Conservation (phyloP, 768 basidiomycete genomes). For the Boletus subparvulus region DNA sequence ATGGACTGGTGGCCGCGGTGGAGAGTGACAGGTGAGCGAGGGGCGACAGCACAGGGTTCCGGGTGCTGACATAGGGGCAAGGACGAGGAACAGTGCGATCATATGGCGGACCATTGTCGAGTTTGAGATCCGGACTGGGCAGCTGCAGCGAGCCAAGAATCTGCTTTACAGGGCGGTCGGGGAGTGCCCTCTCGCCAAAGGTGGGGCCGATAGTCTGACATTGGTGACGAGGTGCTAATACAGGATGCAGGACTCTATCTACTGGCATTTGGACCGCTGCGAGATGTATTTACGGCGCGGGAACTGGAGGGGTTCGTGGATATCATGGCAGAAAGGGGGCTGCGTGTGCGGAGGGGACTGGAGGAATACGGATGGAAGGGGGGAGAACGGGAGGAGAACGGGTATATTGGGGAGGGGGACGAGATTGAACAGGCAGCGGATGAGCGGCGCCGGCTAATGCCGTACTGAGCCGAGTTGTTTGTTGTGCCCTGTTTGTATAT, state of each 20-base stretch:
- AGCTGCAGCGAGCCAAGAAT: conserved; percentile 63
- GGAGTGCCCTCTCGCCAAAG: conserved; percentile 76
- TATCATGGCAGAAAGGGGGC: conserved; percentile 72
- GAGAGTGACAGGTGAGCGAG: conserved; percentile 62
- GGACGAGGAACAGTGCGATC: conserved; percentile 63
- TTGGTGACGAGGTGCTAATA: conserved; percentile 12
- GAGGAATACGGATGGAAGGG: conserved; percentile 42
- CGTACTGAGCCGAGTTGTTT: not conserved
- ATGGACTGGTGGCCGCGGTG: conserved; percentile 58
- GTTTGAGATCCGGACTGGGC: conserved; percentile 67
- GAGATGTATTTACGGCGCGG: conserved; percentile 54
- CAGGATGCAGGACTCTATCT: conserved; percentile 63
- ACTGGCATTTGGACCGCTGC: conserved; percentile 70
- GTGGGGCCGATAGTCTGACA: conserved; percentile 33
- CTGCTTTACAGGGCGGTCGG: conserved; percentile 70
- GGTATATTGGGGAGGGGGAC: conserved; percentile 59
- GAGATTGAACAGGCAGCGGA: not conserved
- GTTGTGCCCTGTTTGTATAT: conserved; percentile 23
- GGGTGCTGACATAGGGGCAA: conserved; percentile 30
- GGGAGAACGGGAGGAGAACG: conserved; percentile 20
- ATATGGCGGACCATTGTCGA: conserved; percentile 76
- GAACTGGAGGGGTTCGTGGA: conserved; percentile 67
- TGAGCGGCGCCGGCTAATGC: not conserved
- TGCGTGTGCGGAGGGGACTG: conserved; percentile 61
- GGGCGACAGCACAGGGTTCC: not conserved